phyloP scores from a whole-genome alignment of 306 rosid genomes.

The Rubus parviflorus region DNA sequence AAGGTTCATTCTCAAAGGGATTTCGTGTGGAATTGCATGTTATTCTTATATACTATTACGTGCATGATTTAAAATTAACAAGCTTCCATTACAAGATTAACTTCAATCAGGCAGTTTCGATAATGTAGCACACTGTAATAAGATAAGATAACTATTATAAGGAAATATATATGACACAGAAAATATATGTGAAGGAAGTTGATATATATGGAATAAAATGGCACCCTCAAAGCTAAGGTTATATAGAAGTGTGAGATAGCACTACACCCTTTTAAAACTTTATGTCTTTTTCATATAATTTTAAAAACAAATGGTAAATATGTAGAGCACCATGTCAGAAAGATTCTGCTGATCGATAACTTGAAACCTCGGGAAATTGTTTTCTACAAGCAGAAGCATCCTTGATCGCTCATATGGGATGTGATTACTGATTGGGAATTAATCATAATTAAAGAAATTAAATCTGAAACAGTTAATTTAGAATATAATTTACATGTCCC shows the following conservation, averaged over 20 bases:
- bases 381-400: conserved; percentile 85
- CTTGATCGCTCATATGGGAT: conserved; percentile 36
- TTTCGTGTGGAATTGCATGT: conserved; percentile 16
- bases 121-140: neutral
- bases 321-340: conserved; percentile 30
- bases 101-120: neutral
- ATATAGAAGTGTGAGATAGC: conserved; percentile 29
- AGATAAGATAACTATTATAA: neutral
- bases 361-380: conserved; percentile 79
- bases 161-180: neutral
- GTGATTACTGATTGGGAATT: conserved; percentile 41
- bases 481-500: too few species aligned
- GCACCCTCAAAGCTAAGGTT: conserved; percentile 28
- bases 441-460: neutral
- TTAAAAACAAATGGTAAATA: neutral
- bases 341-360: conserved; percentile 72
- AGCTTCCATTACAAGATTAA: conserved; percentile 27
- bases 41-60: neutral
- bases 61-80: neutral
- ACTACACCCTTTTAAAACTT: conserved; percentile 42
- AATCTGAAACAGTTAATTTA: neutral
- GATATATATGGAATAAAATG: conserved; percentile 29
- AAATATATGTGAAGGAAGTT: neutral
- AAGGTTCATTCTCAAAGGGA: conserved; percentile 11
- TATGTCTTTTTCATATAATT: conserved; percentile 56